Base-by-base conservation (phyloP, 768 basidiomycete genomes). In the Hygrocybe punicea region DNA sequence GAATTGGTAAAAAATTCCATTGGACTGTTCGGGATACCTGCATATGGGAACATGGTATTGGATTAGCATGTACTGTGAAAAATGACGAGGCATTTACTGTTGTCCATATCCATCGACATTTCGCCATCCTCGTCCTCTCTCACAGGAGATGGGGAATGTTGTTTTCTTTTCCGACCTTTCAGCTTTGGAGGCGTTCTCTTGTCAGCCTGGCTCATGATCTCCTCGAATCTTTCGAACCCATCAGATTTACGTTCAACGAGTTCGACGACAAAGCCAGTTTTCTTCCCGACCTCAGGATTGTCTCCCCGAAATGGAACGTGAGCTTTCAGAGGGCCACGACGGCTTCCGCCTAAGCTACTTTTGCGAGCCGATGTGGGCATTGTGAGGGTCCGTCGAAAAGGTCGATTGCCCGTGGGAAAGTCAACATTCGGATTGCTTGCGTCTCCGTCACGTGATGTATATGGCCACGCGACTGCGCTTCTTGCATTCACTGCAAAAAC, bases 181-280 rank as follows among this genome's bases (percentile, higher is more conserved):
- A 81, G 76, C 44, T 73, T 75, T 17, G 84, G 85, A 2, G 84
- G 87, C 4, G 84, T 79, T n/a, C 82, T 76, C 49, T 79, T 79
- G 71, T 87, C 86, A 2, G 81, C 87, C 63, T 88, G 86, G 51
- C 80, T 78, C 46, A 91, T 78, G 52, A 92, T 67, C 64, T 89
- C 80, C 55, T 87, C 87, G 68, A 91, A 91, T 0, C 84, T 86
- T 68, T 92, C 89, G 67, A 91, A 91, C 25, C 88, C 90, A 69
- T 91, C 90, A 23, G 87, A 87, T 66, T 82, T 83, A 62, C 83
- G 84, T 59, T 86, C 83, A 55, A 91, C 82, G 64, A 82, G 81
- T 37, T 73, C 79, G 13, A 91, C 84, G 0, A 82, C 77, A 53
- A 90, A 78, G 4, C 90, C 90, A 0, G 90, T 92, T 67, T 84